Base-by-base conservation (phyloP, 306 rosid species). In the Chamaecrista fasciculata region DNA sequence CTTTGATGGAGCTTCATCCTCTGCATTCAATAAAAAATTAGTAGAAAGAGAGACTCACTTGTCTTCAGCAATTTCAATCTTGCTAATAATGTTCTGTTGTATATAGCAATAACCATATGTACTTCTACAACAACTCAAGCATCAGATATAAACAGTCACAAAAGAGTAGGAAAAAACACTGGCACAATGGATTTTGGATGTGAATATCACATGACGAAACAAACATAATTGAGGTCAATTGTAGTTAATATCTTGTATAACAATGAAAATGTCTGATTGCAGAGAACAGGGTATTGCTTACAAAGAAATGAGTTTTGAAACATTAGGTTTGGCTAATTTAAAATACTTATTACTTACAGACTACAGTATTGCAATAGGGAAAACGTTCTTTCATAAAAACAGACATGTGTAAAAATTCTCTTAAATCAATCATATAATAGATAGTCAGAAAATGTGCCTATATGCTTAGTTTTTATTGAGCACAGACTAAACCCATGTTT, bases 1-100 rank as follows among this genome's bases (percentile, higher is more conserved):
- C 84, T 95, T 95, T 28, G 97, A 85, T 42, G 91, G 82, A 80
- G 59, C 49, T 0, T 89, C 95, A 47, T 89, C 96, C 0, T 95
- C 99, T 95, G 83, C 82, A 79, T 39, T 53, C 62, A 60, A 67
- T 4, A 52, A 8, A 26, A 43, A 19, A 74, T 43, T 14, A 60
- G 81, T 48, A 70, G 78, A 67, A 53, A 69, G 40, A 59, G 34
- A 55, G 34, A 69, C n/a, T 46, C 49, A 62, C 15, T 43, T 43
- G 39, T 67, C 56, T 37, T 64, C 23, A 56, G 59, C 26, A 26
- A 67, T 42, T 62, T 55, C 33, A 62, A 9, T 29, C 12, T 42
- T 11, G 20, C 39, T 16, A 29, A 12, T 42, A 34, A 44, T 67
- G 49, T 12, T 19, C 12, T 12, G 49, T 18, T 19, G 14, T 14